Evolutionary conservation across 306 rosid genomes (phyloP).

Genomic region (Cucurbita moschata): DNA sequence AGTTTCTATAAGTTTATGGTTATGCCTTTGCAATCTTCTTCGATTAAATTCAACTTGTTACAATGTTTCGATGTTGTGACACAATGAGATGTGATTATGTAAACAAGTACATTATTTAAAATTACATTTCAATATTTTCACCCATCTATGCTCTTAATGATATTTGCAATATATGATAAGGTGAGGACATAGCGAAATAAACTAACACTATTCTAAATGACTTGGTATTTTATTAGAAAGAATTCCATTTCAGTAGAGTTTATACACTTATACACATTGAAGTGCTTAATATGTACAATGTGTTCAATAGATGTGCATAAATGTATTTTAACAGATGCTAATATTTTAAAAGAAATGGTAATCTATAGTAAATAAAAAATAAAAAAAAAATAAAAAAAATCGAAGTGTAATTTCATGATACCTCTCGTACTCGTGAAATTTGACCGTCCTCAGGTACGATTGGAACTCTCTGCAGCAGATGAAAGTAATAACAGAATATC

Average conservation of each 20-base stretch:
- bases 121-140: background rate
- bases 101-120: background rate
- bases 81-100: background rate
- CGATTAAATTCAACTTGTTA: background rate
- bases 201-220: background rate
- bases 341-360: background rate
- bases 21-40: background rate
- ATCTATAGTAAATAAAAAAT: background rate
- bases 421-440: conserved; percentile 52
- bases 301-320: background rate
- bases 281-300: background rate
- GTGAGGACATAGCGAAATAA: background rate
- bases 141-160: background rate
- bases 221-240: background rate
- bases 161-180: background rate
- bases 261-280: background rate
- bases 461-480: conserved; percentile 67
- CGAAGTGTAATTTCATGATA: conserved; percentile 6
- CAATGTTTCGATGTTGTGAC: background rate
- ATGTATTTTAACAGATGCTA: background rate
- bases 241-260: background rate
- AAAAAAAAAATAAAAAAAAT: conserved; percentile 9
- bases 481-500: conserved; percentile 8
- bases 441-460: conserved; percentile 69
- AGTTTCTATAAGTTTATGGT: background rate